phyloP scores from a whole-genome alignment of 331 rosid species.

The Rosa hybrid region DNA sequence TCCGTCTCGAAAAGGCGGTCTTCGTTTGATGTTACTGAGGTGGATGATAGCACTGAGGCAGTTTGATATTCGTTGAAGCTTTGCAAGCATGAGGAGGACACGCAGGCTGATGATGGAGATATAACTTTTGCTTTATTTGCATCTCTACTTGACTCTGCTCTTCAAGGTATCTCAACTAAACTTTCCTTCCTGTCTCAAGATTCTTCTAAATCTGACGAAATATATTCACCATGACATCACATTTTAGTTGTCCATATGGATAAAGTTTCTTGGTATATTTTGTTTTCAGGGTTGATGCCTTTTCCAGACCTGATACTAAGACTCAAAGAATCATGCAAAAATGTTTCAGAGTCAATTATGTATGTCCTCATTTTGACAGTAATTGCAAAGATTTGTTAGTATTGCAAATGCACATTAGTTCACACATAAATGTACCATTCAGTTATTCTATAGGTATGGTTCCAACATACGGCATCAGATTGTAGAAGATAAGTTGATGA shows the following conservation, averaged over 20 bases:
- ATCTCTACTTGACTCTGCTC: conserved; percentile 77
- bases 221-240: not conserved
- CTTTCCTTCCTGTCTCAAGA: not conserved
- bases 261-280: not conserved
- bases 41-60: conserved; percentile 56
- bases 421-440: not conserved
- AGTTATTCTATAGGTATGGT: conserved; percentile 53
- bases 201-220: not conserved
- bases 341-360: conserved; percentile 83
- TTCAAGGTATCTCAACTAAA: conserved; percentile 61
- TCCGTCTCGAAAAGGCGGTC: conserved; percentile 53
- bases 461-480: conserved; percentile 69
- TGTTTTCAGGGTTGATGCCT: conserved; percentile 70
- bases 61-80: conserved; percentile 55
- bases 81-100: conserved; percentile 68
- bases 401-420: conserved; percentile 19
- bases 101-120: conserved; percentile 66
- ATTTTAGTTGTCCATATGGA: not conserved
- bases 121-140: conserved; percentile 67
- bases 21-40: conserved; percentile 51
- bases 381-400: conserved; percentile 9
- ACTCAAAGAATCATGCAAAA: conserved; percentile 72
- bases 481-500: conserved; percentile 88
- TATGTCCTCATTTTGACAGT: conserved; percentile 34
- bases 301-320: conserved; percentile 76